These are phyloP conservation scores for Heliophila coronopifolia DNA, from an alignment of 441 rosid genomes.

Conservation along the genomic window DNA sequence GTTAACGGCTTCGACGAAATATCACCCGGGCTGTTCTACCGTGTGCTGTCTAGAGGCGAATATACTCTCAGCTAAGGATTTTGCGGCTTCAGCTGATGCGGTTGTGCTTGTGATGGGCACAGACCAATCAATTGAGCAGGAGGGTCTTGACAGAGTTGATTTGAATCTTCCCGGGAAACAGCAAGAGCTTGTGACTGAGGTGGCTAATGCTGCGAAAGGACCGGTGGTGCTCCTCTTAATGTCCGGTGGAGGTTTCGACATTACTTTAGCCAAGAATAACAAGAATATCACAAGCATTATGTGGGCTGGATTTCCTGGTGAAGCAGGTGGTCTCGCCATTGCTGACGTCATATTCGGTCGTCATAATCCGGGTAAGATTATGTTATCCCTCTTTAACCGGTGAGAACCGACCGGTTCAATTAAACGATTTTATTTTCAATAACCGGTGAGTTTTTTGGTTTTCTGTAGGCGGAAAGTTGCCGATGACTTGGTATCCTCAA, in stretches of 20 bases:
- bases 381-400: neutral
- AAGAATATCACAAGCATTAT: constrained; percentile 59
- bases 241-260: constrained; percentile 85
- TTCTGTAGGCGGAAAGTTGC: constrained; percentile 66
- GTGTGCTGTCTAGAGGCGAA: constrained; percentile 25
- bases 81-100: constrained; percentile 10
- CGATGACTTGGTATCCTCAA: constrained; percentile 97
- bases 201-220: constrained; percentile 65
- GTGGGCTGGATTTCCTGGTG: constrained; percentile 90
- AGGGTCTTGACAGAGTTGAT: constrained; percentile 46
- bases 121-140: constrained; percentile 31
- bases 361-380: constrained; percentile 61
- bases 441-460: constrained; percentile 7
- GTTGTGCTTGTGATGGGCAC: constrained; percentile 14
- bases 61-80: neutral
- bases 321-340: constrained; percentile 89
- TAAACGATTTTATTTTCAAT: neutral
- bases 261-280: constrained; percentile 57
- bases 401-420: neutral
- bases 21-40: constrained; percentile 35
- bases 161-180: constrained; percentile 76
- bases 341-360: constrained; percentile 73
- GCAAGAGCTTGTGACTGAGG: constrained; percentile 44
- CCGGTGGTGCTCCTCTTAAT: constrained; percentile 75
- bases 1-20: too few relatives aligned